Percentiles rank a stretch among this genome's conserved stretches.
Evolutionary conservation across 192 early-diverging fungal genomes (phyloP).

Genomic region (Podila epigama): DNA sequence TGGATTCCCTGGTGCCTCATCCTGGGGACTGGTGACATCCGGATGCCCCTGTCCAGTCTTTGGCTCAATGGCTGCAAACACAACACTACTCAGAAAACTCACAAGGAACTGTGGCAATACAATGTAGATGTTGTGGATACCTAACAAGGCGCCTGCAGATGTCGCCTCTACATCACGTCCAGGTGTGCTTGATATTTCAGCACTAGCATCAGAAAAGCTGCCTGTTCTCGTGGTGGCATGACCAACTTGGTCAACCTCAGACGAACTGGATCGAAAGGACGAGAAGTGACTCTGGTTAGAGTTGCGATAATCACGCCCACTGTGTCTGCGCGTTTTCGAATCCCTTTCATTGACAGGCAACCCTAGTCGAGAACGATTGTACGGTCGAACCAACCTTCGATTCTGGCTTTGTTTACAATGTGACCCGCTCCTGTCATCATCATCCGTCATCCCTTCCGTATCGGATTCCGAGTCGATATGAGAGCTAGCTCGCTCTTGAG

Average conservation of each 20-base stretch:
- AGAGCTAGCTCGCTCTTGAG: not conserved
- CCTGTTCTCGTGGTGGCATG: not conserved
- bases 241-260: not conserved
- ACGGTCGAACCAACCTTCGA: constrained; percentile 7
- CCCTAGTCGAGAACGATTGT: constrained; percentile 3
- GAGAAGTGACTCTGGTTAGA: constrained; percentile 2
- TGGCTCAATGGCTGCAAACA: constrained; percentile 81
- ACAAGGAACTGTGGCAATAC: constrained; percentile 92
- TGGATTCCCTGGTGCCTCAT: constrained; percentile 6
- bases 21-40: not conserved
- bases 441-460: not conserved
- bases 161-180: constrained; percentile 8
- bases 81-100: constrained; percentile 80
- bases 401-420: not conserved
- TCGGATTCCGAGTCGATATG: constrained; percentile 10
- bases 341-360: not conserved
- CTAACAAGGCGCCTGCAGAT: constrained; percentile 81
- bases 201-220: too few species aligned
- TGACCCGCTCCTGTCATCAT: not conserved
- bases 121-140: constrained; percentile 96
- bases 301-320: not conserved
- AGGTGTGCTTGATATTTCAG: too few species aligned
- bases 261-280: not conserved
- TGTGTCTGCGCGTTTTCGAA: not conserved
- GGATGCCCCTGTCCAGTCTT: not conserved